These are phyloP conservation scores for Rhodotorula sp. DNA, from an alignment of 1,284 basidiomycete genomes.

Conservation along the genomic window DNA sequence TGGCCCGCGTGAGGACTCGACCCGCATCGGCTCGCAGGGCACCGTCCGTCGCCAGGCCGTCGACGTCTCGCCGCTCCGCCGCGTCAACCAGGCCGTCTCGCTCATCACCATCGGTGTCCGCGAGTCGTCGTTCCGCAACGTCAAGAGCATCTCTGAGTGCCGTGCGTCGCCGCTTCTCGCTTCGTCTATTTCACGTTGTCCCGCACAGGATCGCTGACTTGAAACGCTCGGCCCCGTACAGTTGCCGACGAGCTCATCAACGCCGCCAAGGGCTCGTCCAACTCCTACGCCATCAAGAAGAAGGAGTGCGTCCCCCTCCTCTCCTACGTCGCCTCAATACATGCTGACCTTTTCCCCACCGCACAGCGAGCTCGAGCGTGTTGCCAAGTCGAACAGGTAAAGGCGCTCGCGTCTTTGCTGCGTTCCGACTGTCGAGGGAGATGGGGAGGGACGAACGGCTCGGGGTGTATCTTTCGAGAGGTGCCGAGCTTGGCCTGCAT, in stretches of 20 bases:
- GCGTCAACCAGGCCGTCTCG: slow-evolving; percentile 96
- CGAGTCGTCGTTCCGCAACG: slow-evolving; percentile 99
- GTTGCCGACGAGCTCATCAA: slow-evolving; percentile 92
- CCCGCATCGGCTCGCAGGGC: slow-evolving; percentile 99
- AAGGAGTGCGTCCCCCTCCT: slow-evolving; percentile 55
- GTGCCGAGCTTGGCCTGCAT: not conserved
- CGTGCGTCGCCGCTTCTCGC: slow-evolving; percentile 8
- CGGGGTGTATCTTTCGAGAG: too few species aligned
- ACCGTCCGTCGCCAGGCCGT: slow-evolving; percentile 99
- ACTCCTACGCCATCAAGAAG: slow-evolving; percentile 99
- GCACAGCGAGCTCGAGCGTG: slow-evolving; percentile 34
- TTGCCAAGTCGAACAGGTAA: slow-evolving; percentile 38
- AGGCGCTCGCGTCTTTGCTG: not conserved
- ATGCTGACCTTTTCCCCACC: not conserved
- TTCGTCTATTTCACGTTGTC: not conserved
- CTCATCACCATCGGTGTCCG: slow-evolving; percentile 96
- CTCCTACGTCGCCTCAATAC: not conserved
- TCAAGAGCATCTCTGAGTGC: slow-evolving; percentile 83
- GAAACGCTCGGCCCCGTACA: too few species aligned
- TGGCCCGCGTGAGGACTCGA: slow-evolving; percentile 99
- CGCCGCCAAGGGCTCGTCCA: slow-evolving; percentile 91
- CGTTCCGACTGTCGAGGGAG: not conserved
- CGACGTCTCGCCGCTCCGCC: slow-evolving; percentile 96
- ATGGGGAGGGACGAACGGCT: too few species aligned
- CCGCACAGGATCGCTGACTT: not conserved